phyloP scores from a whole-genome alignment of 1,139 yeast species.

The Kurtzmaniella natalensis region DNA sequence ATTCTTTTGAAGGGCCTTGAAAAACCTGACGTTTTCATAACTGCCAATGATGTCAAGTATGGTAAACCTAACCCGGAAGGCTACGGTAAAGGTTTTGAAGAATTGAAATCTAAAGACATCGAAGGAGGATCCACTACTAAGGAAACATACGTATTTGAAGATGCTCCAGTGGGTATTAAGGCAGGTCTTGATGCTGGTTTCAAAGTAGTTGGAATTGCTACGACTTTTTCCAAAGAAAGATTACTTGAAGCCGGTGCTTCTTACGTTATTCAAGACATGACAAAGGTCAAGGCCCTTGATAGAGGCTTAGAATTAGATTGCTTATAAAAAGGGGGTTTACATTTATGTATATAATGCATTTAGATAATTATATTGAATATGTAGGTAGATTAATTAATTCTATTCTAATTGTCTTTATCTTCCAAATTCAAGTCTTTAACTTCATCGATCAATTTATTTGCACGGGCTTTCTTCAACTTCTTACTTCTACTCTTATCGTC shows the following conservation, averaged over 20 bases:
- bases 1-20: constrained; percentile 10
- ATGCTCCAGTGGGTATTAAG: constrained; percentile 18
- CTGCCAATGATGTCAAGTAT: constrained; percentile 16
- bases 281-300: constrained; percentile 10
- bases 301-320: background rate
- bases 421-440: constrained; percentile 20
- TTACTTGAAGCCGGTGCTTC: constrained; percentile 19
- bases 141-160: constrained; percentile 18
- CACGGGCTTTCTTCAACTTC: constrained; percentile 32
- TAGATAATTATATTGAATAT: too few relatives aligned
- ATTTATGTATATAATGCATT: background rate
- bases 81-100: constrained; percentile 12
- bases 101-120: constrained; percentile 6
- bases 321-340: background rate
- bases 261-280: constrained; percentile 15
- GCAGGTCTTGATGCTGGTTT: constrained; percentile 19
- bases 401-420: background rate
- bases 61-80: constrained; percentile 20
- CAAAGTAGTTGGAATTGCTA: constrained; percentile 17
- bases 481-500: constrained; percentile 31
- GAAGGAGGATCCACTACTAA: constrained; percentile 5
- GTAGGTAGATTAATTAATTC: background rate
- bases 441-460: constrained; percentile 26
- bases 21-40: constrained; percentile 16
- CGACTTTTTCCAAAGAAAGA: constrained; percentile 15